Evolutionary conservation across 768 basidiomycete genomes (phyloP).

Genomic region (Dictyophora rubrovolvata): DNA sequence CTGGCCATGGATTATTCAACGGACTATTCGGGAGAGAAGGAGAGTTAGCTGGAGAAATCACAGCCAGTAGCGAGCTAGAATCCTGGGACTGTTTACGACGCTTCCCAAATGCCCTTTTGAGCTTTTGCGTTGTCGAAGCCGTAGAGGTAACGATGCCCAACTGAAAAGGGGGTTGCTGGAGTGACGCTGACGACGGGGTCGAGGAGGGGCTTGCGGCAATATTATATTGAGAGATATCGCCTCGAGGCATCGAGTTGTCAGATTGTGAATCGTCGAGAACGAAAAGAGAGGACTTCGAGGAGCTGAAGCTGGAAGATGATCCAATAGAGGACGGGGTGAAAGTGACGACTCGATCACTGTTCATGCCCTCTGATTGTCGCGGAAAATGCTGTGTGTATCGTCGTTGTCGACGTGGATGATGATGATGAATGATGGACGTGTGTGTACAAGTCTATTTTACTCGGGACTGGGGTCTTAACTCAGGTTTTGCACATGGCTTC

Average conservation of each 20-base stretch:
- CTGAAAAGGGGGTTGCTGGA: conserved; percentile 15
- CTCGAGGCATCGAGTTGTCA: conserved; percentile 6
- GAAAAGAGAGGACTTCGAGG: conserved; percentile 7
- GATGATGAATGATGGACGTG: too few species aligned
- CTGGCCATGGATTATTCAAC: conserved; percentile 16
- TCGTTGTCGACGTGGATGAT: too few species aligned
- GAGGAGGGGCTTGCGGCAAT: conserved; percentile 12
- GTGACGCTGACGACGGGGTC: conserved; percentile 14
- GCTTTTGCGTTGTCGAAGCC: conserved; percentile 36
- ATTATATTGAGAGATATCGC: conserved; percentile 4
- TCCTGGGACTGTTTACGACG: conserved; percentile 52
- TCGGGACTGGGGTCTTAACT: too few species aligned
- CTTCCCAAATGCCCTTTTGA: conserved; percentile 49
- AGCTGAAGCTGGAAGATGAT: conserved; percentile 7
- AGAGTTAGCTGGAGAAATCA: conserved; percentile 15
- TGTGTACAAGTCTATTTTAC: too few species aligned
- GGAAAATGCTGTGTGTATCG: background rate
- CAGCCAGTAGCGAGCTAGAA: conserved; percentile 19
- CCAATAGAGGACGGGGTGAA: conserved; percentile 4
- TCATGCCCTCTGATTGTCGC: background rate
- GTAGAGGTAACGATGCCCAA: conserved; percentile 18
- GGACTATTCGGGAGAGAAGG: conserved; percentile 11
- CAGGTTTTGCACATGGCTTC: too few species aligned
- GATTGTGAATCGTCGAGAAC: conserved; percentile 6
- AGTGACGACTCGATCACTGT: background rate